Evolutionary conservation across 2,329 filamentous ascomycete species (phyloP), one percentile per base, ranked within the genome.

Genomic region (Xylariaceae sp.): DNA sequence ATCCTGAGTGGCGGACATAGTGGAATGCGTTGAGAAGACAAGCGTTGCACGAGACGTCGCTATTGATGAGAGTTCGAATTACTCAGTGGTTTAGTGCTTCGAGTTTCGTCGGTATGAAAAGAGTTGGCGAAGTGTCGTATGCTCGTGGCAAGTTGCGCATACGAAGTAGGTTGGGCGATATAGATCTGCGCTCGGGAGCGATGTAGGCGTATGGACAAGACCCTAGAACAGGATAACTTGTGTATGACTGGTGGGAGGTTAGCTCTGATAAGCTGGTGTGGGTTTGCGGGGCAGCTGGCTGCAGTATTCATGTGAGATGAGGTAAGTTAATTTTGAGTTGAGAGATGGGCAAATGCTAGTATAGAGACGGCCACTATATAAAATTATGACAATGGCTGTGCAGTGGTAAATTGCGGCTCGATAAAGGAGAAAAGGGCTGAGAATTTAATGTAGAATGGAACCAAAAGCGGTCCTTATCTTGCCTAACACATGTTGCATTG

Each of bases 1-100:
- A 59, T 87, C 83, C 70, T 89, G 86, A 63, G 79, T 70, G 54
- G 78, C 70, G 68, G 86, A 86, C 87, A 89, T 90, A 61, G 55
- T 58, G 57, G 36, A 8, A 16, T 8, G 15, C 29, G 41, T 7
- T 24, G 58, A 73, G 66, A 50, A 36, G 60, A 52, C 47, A 26
- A 35, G 58, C 45, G 60, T 42, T 40, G 49, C 45, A 39, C 18
- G 15, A 53, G 53, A 32, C 52, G 37, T 54, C 59, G 47, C 58
- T 53, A 54, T 49, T 59, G 51, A 49, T 32, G 51, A 55, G 27
- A 48, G 29, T n/a, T 37, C 21, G 24, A 21, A 21, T 10, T 18
- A 23, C 29, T 48, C 45, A 39, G 48, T 21, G 45, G 8, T 18
- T 30, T 26, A 36, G 43, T 20, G 23, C 35, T 50, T 29, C 15